Conservation (phyloP, 371 early-diverging fungal genomes). For the Mortierella sp. region DNA sequence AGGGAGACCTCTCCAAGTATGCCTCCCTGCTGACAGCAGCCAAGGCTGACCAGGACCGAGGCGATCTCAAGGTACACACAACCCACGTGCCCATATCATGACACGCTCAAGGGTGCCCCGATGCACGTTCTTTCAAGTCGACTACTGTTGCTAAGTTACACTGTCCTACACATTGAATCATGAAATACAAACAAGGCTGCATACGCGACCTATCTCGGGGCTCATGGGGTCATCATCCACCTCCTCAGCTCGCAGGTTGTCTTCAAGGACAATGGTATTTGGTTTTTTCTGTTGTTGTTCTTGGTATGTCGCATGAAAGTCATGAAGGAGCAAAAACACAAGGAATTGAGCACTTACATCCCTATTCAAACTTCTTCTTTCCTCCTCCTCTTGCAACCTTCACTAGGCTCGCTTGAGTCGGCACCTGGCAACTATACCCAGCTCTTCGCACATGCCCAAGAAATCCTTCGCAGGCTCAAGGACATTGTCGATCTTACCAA, state of each 20-base stretch:
- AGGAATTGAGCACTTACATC: background rate
- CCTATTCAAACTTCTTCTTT: background rate
- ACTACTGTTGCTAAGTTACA: background rate
- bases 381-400: background rate
- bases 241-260: slow-evolving; percentile 31
- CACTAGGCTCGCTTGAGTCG: slow-evolving; percentile 31
- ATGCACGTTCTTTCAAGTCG: too few relatives aligned
- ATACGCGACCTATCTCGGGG: slow-evolving; percentile 35
- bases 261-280: slow-evolving; percentile 39
- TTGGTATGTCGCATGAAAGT: background rate
- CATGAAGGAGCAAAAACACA: background rate
- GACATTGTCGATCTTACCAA: slow-evolving; percentile 36
- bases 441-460: slow-evolving; percentile 43
- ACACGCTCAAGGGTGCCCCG: background rate
- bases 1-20: slow-evolving; percentile 34
- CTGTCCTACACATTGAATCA: background rate
- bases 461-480: slow-evolving; percentile 41
- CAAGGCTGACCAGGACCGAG: slow-evolving; percentile 40
- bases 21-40: slow-evolving; percentile 33
- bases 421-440: slow-evolving; percentile 33
- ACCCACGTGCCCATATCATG: too few relatives aligned
- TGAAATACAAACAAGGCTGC: slow-evolving; percentile 24
- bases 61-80: slow-evolving; percentile 41
- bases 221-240: slow-evolving; percentile 23
- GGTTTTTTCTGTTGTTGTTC: background rate